Percentiles rank a stretch among this genome's conserved stretches.
Conservation (phyloP, 768 basidiomycete genomes). For the Lactarius quietus region DNA sequence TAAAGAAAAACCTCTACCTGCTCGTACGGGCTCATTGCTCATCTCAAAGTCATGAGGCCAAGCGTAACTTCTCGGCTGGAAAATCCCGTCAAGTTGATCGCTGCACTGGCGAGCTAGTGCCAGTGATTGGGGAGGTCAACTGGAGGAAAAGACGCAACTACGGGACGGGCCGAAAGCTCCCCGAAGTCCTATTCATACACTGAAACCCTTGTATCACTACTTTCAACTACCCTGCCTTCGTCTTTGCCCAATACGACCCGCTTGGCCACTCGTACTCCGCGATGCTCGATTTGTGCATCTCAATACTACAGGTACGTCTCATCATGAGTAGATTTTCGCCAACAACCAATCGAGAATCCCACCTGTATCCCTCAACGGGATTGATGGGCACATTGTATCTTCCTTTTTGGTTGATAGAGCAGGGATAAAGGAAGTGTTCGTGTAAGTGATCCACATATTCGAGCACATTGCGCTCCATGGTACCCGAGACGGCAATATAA, state of each 20-base stretch:
- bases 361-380: conserved; percentile 78
- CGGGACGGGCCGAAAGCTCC: too few relatives aligned
- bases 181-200: too few relatives aligned
- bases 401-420: conserved; percentile 80
- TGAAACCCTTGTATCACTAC: background rate
- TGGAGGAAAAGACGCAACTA: too few relatives aligned
- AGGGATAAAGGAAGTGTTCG: conserved; percentile 87
- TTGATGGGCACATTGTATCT: conserved; percentile 84
- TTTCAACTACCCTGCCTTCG: background rate
- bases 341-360: conserved; percentile 18
- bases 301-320: conserved; percentile 54
- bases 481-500: conserved; percentile 86
- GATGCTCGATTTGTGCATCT: conserved; percentile 81
- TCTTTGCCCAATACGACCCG: conserved; percentile 72
- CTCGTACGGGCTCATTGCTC: too few relatives aligned
- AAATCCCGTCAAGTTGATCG: too few relatives aligned
- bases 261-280: conserved; percentile 82
- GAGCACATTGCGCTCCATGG: conserved; percentile 92
- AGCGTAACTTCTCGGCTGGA: too few relatives aligned
- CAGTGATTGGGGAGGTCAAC: too few relatives aligned
- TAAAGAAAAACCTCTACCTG: too few relatives aligned
- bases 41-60: too few relatives aligned
- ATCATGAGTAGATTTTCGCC: background rate
- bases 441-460: conserved; percentile 91
- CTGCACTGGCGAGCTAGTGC: too few relatives aligned